phyloP scores from a whole-genome alignment of 768 basidiomycete species.

The Suillus spraguei region DNA sequence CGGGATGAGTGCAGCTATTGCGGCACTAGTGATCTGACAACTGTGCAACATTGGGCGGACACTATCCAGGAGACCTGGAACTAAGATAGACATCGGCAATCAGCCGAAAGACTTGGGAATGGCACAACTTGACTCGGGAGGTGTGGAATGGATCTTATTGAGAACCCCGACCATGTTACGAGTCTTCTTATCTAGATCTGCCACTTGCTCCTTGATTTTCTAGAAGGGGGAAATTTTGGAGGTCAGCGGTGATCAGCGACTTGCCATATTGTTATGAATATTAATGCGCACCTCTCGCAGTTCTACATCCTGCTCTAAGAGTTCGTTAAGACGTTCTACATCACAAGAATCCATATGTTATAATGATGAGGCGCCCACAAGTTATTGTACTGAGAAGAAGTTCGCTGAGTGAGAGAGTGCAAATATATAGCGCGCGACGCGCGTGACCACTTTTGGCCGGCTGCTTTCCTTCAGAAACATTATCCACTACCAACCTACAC shows the following conservation, averaged over 20 bases:
- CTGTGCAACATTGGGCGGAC: conserved; percentile 57
- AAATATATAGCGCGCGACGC: background rate
- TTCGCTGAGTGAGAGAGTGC: background rate
- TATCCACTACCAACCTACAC: background rate
- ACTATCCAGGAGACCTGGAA: conserved; percentile 58
- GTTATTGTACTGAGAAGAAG: conserved; percentile 2
- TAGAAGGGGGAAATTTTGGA: conserved; percentile 32
- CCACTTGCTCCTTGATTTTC: conserved; percentile 82
- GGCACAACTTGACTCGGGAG: conserved; percentile 53
- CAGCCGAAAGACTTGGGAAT: conserved; percentile 13
- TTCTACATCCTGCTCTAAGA: conserved; percentile 66
- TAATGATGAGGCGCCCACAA: background rate
- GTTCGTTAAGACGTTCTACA: conserved; percentile 55
- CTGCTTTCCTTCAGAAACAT: background rate
- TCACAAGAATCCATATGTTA: conserved; percentile 55
- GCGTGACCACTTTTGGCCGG: conserved; percentile 1
- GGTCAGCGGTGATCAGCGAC: conserved; percentile 3
- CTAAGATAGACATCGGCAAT: conserved; percentile 38
- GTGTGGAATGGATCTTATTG: conserved; percentile 81
- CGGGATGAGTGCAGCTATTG: conserved; percentile 63
- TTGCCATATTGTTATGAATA: background rate
- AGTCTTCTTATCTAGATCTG: conserved; percentile 73
- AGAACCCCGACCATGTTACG: conserved; percentile 73
- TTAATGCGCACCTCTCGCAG: conserved; percentile 57
- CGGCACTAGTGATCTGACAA: conserved; percentile 51